Percentiles rank a stretch among this genome's conserved stretches.
These are phyloP conservation scores for Arabis hirsuta DNA, from an alignment of 345 rosid genomes.

Conservation along the genomic window DNA sequence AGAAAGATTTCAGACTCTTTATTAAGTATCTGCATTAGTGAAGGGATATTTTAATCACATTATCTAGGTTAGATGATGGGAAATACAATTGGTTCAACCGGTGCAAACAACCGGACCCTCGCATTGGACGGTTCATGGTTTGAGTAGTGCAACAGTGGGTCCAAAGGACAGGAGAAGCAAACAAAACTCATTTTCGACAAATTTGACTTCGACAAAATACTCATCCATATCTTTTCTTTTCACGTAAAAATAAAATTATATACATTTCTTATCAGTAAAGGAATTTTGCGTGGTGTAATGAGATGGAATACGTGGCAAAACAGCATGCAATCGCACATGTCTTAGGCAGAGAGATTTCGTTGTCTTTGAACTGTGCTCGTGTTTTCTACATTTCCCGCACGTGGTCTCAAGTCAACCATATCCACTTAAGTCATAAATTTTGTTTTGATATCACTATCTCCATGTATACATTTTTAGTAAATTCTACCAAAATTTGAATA, in stretches of 20 bases:
- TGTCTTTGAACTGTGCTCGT: conserved; percentile 44
- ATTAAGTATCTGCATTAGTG: too few relatives aligned
- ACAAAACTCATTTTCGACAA: conserved; percentile 15
- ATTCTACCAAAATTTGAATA: conserved; percentile 3
- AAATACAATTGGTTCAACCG: not conserved
- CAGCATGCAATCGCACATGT: conserved; percentile 42
- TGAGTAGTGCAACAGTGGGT: conserved; percentile 1
- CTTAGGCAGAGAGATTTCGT: conserved; percentile 39
- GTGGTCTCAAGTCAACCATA: conserved; percentile 43
- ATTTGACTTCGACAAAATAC: not conserved
- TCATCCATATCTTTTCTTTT: conserved; percentile 24
- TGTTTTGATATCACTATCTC: conserved; percentile 3
- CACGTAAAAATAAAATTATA: not conserved
- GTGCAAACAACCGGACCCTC: conserved; percentile 9
- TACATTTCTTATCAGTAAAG: conserved; percentile 7
- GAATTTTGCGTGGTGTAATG: conserved; percentile 30
- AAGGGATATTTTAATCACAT: too few relatives aligned
- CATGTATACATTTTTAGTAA: not conserved
- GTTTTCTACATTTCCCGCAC: conserved; percentile 36
- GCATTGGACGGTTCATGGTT: not conserved
- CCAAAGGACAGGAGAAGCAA: conserved; percentile 17
- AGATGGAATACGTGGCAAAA: conserved; percentile 37
- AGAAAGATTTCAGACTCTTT: too few relatives aligned
- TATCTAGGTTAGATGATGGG: too few relatives aligned
- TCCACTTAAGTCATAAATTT: conserved; percentile 21